Evolutionary conservation across 257 asterid species (phyloP), one percentile per base, ranked within the genome.

Genomic region (Thymus mandschuricus): DNA sequence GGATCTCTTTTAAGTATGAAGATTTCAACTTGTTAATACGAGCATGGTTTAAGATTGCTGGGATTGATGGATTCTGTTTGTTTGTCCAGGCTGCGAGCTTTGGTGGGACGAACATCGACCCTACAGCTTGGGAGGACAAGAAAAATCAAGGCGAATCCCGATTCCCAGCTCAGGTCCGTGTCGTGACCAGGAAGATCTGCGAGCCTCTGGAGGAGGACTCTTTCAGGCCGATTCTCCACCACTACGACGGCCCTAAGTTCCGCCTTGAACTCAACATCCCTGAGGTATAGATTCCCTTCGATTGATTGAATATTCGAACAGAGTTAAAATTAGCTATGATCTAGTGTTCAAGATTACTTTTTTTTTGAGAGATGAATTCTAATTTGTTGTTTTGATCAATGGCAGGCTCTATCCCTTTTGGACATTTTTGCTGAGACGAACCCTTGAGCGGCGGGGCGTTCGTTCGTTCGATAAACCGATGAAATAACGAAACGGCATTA

Each of bases 111-210:
- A 92, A 95, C 64, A 92, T 95, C 51, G 98, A 92, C 74, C 98
- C 99, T 13, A 50, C 92, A 1, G 99, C 99, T 71, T 91, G 98
- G 99, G 98, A 89, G 82, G 99, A 94, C 83, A 91, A 95, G 90
- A 95, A 95, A 70, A 89, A 86, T 77, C 86, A 89, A 0, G 92
- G 97, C 3, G 99, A 92, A 75, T 89, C 98, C 0, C 93, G 99
- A 10, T 92, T 95, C 74, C 98, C 99, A 34, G 99, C 99, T 77
- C 99, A 94, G 95, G 98, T 92, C 43, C 88, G 91, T 3, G 97
- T 92, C 0, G 64, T 89, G 4, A 92, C 98, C 0, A 88, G 97
- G 87, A 92, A 86, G 76, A 43, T 88, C 30, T 95, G 97, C 10
- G 97, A 95, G 68, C 99, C 99, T 1, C 12, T 95, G 78, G 99